Base-by-base conservation (phyloP, 2,329 filamentous ascomycete species). In the Davidsoniella neocaledoniae region DNA sequence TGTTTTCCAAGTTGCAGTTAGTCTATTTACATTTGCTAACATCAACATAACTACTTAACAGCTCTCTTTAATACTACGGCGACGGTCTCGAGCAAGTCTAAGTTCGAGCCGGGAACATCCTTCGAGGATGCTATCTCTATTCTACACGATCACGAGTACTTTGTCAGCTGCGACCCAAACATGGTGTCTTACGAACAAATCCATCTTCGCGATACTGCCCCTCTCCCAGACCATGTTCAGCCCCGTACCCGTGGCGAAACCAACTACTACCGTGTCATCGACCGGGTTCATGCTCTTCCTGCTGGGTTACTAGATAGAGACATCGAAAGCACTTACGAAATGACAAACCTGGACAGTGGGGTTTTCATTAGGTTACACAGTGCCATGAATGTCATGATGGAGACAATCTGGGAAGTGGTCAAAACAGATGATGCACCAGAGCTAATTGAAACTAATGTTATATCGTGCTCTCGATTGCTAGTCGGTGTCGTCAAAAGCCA, bases 271-370 rank as follows among this genome's bases (percentile, higher is more conserved):
- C 62, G 64, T 29, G 70, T 76, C 21, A 71, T 65, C 5, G 70
- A 73, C 54, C 62, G 66, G 37, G 64, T 74, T 6, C 71, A 74
- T 56, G 64, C 71, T 37, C 62, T 76, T 21, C 72, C 73, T 3
- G 71, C 71, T 12, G 72, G 72, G 2, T 63, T 77, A 25, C 76
- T 71, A 72, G 71, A 73, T 57, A 69, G 66, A 47, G 68, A 70
- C 44, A 69, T 76, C 5, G 65, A 70, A 48, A 75, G 72, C 62
- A 68, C 60, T 5, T 73, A 73, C 57, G 73, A 76, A 60, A 71
- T 76, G 53, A 68, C 70, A 16, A 61, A 73, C 54, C 61, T 70
- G 16, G 62, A 62, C n/a, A 63, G 60, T 25, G 74, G 74, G 16
- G 56, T 73, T 5, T 76, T 74, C 58, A 68, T 73, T 40, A 61